Base-by-base conservation (phyloP, 805 yeast species). In the Candida silvicultrix region DNA sequence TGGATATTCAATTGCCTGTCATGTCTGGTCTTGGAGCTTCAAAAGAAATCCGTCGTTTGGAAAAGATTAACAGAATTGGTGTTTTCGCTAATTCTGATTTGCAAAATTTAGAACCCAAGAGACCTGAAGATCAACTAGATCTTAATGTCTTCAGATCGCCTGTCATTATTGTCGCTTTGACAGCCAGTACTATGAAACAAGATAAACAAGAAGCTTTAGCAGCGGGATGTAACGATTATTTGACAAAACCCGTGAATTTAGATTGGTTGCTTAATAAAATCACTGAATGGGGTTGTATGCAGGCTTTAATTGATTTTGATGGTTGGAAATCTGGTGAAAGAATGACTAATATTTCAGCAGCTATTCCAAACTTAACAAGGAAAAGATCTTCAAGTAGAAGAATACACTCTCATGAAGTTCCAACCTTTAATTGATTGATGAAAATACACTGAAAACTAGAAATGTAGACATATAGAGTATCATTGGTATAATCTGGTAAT, bases 261-360 rank as follows among this genome's bases (percentile, higher is more conserved):
- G 87, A 81, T 42, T 94, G 99, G 99, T 71, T 94, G 41, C 87
- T 89, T 57, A 88, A 87, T 59, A 94, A 94, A 66, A 86, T 94
- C 44, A 85, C 89, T 0, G 97, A 92, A 65, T 94, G 98, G 98
- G 98, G 99, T 0, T 92, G 98, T 65, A 92, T 92, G 98, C 99
- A 92, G 67, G 97, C 97, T 1, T 69, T 92, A 42, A 90, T 92
- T 62, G 95, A 92, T 65, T 92, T 85, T 64, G 97, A 94, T 62
- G 92, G 95, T 35, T 94, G 97, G 95, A 80, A 77, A 54, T 69
- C 70, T 35, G 72, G 72, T 10, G 69, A 68, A 45, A 65, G 70
- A 56, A 66, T 66, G 70, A 66, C 73, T 0, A 68, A 67, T 40
- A 66, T 59, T 9, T 38, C 50, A 10, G 62, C 63, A 36, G 63